phyloP scores from a whole-genome alignment of 441 rosid species.

The Metrosideros polymorpha region DNA sequence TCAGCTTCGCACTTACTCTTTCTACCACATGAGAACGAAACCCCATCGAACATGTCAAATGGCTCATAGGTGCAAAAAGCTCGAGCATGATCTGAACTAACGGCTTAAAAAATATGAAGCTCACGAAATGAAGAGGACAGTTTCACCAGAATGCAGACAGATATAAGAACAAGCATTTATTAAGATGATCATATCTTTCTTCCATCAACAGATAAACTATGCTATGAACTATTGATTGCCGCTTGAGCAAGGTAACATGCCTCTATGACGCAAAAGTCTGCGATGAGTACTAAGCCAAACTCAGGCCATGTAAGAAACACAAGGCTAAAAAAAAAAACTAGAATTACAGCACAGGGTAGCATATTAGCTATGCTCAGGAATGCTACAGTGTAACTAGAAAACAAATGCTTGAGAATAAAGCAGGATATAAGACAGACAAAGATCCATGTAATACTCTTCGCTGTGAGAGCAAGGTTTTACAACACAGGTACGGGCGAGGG shows the following conservation, averaged over 20 bases:
- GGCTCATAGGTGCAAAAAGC: neutral
- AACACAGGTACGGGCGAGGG: neutral
- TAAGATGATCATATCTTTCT: neutral
- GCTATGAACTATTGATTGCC: neutral
- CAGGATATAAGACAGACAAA: neutral
- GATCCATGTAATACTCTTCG: neutral
- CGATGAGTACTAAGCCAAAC: neutral
- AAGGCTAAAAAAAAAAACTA: neutral
- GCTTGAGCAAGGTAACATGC: neutral
- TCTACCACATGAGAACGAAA: neutral
- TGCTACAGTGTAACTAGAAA: neutral
- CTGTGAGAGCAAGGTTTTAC: neutral
- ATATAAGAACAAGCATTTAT: neutral
- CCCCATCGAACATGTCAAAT: neutral
- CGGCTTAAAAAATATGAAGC: neutral
- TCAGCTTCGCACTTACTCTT: neutral
- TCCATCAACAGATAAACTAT: neutral
- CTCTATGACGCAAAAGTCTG: neutral
- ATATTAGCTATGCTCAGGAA: neutral
- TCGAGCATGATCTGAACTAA: neutral
- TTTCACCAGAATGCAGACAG: neutral
- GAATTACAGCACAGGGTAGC: neutral
- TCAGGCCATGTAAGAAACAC: neutral
- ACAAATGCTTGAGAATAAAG: neutral
- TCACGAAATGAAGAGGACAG: neutral